Evolutionary conservation across 768 basidiomycete genomes (phyloP), one percentile per base, ranked within the genome.

Genomic region (Boletus rubescentipes): DNA sequence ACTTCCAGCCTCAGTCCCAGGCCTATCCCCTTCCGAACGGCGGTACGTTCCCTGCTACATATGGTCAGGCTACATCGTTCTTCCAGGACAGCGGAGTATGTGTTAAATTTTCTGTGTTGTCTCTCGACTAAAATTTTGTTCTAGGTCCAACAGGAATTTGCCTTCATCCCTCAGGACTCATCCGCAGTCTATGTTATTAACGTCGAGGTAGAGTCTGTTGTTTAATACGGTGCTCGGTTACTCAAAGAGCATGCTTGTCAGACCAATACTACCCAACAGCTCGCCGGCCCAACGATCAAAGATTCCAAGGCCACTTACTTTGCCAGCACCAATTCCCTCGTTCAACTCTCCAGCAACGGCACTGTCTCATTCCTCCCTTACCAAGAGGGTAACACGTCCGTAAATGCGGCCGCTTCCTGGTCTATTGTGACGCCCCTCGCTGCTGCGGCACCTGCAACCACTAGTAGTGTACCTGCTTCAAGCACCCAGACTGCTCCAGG

Each of bases 111-210:
- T 14, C 3, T 36, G n/a, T n/a, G 12, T 26, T n/a, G 4, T 12
- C 39, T 12, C 26, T 37, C 26, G 15, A 40, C 18, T 11, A 5
- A 30, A 8, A 20, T 26, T 37, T 43, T 21, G 8, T 42, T 58
- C 38, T 44, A 86, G 78, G 83, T 86, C 14, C 88, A 89, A 61
- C 75, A 84, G 53, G 83, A 88, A 67, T 86, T 92, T 64, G 87
- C 86, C 3, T 93, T 84, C 72, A 77, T 92, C 54, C 89, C 91
- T 18, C 78, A 85, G 65, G 86, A 92, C 65, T 82, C 82, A 57
- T 84, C 81, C 16, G 75, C 76, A 21, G 85, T 85, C n/a, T 91
- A 87, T 61, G 78, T 92, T 44, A 73, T 90, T 67, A 84, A 89
- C 63, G 86, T 89, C 52, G 76, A 82, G 72, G 84, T 84, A 67